These are phyloP conservation scores for Cladophialophora bantiana DNA, from an alignment of 2,329 filamentous ascomycete species.

Conservation along the genomic window DNA sequence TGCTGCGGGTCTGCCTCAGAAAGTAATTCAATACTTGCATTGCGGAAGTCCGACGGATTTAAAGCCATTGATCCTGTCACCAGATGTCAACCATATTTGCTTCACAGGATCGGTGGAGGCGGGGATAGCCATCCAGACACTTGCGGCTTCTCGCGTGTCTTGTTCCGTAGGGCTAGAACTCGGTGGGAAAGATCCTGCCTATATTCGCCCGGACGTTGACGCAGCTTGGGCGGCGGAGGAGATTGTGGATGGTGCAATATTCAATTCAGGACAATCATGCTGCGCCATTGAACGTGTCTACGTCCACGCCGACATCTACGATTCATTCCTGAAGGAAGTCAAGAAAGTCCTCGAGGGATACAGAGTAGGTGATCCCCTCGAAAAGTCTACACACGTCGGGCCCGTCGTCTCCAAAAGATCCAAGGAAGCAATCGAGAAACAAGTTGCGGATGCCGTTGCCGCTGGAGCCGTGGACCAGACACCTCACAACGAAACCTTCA, in stretches of 20 bases:
- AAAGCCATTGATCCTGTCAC: slow-evolving; percentile 78
- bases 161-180: slow-evolving; percentile 83
- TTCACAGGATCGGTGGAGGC: slow-evolving; percentile 94
- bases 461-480: slow-evolving; percentile 87
- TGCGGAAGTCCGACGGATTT: slow-evolving; percentile 79
- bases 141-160: slow-evolving; percentile 72
- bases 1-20: slow-evolving; percentile 79
- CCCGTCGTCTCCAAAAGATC: slow-evolving; percentile 86
- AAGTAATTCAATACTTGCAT: slow-evolving; percentile 92
- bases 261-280: slow-evolving; percentile 98
- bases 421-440: slow-evolving; percentile 75
- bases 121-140: slow-evolving; percentile 83
- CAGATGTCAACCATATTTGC: slow-evolving; percentile 80
- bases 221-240: slow-evolving; percentile 89
- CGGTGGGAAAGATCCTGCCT: slow-evolving; percentile 93
- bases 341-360: slow-evolving; percentile 82
- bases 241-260: slow-evolving; percentile 93
- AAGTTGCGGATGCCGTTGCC: slow-evolving; percentile 80
- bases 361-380: slow-evolving; percentile 85
- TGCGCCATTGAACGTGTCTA: slow-evolving; percentile 93
- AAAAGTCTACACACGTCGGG: slow-evolving; percentile 80
- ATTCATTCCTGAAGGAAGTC: slow-evolving; percentile 78
- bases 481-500: slow-evolving; percentile 80
- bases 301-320: slow-evolving; percentile 83
- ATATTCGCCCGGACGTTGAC: slow-evolving; percentile 85